Conservation (phyloP, 345 rosid genomes). For the Nasturtium officinale region DNA sequence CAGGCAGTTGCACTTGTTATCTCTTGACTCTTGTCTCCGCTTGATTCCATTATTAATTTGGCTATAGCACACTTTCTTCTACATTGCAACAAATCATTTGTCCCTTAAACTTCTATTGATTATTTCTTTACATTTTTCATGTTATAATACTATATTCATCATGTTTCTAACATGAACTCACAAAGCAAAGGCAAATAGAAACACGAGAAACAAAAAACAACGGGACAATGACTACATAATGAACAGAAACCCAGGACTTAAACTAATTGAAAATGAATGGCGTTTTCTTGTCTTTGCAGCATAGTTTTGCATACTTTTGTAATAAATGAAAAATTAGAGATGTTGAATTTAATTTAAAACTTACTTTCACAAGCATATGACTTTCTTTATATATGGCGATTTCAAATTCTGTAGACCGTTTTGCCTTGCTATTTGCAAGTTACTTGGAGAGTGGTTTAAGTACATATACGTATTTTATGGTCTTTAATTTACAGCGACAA, state of each 20-base stretch:
- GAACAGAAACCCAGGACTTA: background rate
- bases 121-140: background rate
- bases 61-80: background rate
- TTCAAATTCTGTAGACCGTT: background rate
- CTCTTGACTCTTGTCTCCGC: conserved; percentile 8
- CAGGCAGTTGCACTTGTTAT: conserved; percentile 29
- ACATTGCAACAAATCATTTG: background rate
- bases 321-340: background rate
- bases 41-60: background rate
- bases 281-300: background rate
- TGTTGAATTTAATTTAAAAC: background rate
- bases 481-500: conserved; percentile 9
- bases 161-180: background rate
- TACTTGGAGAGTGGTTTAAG: background rate
- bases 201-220: background rate
- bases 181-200: too few relatives aligned
- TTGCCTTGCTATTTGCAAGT: background rate
- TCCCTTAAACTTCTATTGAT: background rate
- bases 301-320: background rate
- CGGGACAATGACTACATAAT: background rate
- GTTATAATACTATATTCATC: background rate
- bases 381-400: background rate
- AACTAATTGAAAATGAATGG: too few relatives aligned
- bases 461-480: background rate
- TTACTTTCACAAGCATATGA: background rate